Percentiles rank a stretch among this genome's conserved stretches.
These are phyloP conservation scores for Suhomyces wounanorum DNA, from an alignment of 1,139 yeast species.

Conservation along the genomic window DNA sequence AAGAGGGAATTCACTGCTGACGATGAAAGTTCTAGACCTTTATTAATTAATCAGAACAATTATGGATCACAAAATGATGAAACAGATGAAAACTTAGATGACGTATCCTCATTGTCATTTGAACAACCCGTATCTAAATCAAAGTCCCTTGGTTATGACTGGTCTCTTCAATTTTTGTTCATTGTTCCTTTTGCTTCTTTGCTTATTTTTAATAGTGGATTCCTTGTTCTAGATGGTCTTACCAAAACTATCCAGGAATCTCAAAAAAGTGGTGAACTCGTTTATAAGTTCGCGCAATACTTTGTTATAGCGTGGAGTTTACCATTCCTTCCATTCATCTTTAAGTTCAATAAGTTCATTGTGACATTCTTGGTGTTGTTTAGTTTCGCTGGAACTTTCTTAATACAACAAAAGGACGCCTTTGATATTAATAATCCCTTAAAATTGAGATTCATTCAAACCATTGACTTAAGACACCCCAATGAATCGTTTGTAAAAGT, in stretches of 20 bases:
- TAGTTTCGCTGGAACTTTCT: slow-evolving; percentile 37
- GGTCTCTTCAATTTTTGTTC: slow-evolving; percentile 73
- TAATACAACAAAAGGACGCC: slow-evolving; percentile 47
- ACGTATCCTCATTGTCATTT: slow-evolving; percentile 16
- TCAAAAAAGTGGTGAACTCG: slow-evolving; percentile 41
- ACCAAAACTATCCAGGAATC: slow-evolving; percentile 74
- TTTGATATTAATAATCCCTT: slow-evolving; percentile 63
- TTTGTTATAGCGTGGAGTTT: slow-evolving; percentile 47
- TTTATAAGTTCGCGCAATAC: slow-evolving; percentile 46
- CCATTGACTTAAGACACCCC: slow-evolving; percentile 43
- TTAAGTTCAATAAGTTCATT: slow-evolving; percentile 61
- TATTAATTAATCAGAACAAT: slow-evolving; percentile 23
- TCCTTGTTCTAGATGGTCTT: slow-evolving; percentile 60
- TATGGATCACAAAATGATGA: slow-evolving; percentile 28
- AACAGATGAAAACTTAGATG: slow-evolving; percentile 16
- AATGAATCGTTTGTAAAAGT: slow-evolving; percentile 45
- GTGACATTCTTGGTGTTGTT: slow-evolving; percentile 40
- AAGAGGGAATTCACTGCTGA: slow-evolving; percentile 6
- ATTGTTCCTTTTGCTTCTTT: slow-evolving; percentile 67
- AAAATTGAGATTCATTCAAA: slow-evolving; percentile 68
- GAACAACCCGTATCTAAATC: slow-evolving; percentile 14
- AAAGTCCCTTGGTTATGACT: slow-evolving; percentile 65
- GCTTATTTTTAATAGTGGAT: slow-evolving; percentile 52
- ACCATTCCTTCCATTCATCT: slow-evolving; percentile 70
- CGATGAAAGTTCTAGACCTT: slow-evolving; percentile 33